Evolutionary conservation across 1,284 basidiomycete genomes (phyloP).

Genomic region (Ganoderma sinense): DNA sequence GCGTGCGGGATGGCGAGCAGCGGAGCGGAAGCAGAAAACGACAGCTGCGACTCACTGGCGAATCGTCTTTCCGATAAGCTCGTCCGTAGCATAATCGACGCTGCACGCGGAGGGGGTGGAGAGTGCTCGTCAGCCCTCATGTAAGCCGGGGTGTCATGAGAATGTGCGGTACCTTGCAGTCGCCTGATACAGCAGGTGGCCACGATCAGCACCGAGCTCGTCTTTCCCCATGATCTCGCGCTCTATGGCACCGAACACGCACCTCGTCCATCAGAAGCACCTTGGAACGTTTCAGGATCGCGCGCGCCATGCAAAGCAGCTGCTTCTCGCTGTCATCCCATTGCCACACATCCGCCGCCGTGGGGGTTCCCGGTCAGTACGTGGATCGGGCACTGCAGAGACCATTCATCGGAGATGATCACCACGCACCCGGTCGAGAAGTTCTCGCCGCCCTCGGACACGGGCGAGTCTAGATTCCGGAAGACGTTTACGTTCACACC

Average conservation of each 20-base stretch:
- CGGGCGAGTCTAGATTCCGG: conserved; percentile 83
- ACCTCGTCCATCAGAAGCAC: conserved; percentile 87
- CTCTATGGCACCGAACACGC: conserved; percentile 36
- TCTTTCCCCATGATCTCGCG: background rate
- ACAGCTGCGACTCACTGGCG: conserved; percentile 59
- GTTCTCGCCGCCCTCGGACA: conserved; percentile 93
- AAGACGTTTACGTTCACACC: conserved; percentile 85
- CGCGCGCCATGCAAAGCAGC: conserved; percentile 85
- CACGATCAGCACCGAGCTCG: conserved; percentile 18
- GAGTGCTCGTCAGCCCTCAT: conserved; percentile 15
- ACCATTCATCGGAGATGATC: conserved; percentile 86
- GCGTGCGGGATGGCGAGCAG: background rate
- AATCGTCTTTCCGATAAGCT: conserved; percentile 78
- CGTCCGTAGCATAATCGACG: conserved; percentile 82
- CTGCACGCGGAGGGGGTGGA: conserved; percentile 47
- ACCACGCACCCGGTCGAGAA: conserved; percentile 84
- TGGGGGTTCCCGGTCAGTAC: background rate
- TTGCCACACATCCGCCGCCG: background rate
- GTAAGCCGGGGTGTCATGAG: conserved; percentile 21
- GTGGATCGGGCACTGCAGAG: conserved; percentile 64
- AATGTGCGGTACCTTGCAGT: conserved; percentile 61
- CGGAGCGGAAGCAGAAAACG: background rate
- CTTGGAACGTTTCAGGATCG: conserved; percentile 79
- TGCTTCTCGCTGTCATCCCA: conserved; percentile 71
- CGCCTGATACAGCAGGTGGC: conserved; percentile 48